phyloP scores from a whole-genome alignment of 768 basidiomycete species.

The Collybiopsis confluens region DNA sequence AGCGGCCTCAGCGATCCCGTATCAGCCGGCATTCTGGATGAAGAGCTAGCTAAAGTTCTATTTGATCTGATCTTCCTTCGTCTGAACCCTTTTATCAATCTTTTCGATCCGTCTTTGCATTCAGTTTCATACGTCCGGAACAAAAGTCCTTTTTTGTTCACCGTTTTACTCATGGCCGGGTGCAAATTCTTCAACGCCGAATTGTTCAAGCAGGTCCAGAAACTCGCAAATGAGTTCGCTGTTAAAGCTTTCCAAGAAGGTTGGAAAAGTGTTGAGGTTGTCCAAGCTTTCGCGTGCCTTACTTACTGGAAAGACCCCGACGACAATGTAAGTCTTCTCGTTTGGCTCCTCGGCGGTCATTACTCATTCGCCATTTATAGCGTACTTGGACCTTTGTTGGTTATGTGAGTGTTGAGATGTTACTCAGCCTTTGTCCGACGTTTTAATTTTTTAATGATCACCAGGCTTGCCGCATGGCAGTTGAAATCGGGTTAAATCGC shows the following conservation, averaged over 20 bases:
- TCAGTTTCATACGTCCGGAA: slow-evolving; percentile 75
- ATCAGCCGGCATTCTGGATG: slow-evolving; percentile 63
- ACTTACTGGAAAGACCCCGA: slow-evolving; percentile 89
- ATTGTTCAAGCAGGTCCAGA: slow-evolving; percentile 62
- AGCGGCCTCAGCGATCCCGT: slow-evolving; percentile 62
- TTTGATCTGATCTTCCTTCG: slow-evolving; percentile 80
- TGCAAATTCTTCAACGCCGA: slow-evolving; percentile 79
- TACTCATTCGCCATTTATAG: slow-evolving; percentile 28
- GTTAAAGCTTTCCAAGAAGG: slow-evolving; percentile 72
- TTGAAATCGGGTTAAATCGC: slow-evolving; percentile 77
- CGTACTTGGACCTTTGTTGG: slow-evolving; percentile 88
- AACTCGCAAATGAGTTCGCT: slow-evolving; percentile 70
- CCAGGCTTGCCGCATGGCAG: slow-evolving; percentile 84
- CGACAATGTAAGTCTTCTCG: slow-evolving; percentile 55
- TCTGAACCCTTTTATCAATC: slow-evolving; percentile 84
- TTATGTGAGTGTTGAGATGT: slow-evolving; percentile 47
- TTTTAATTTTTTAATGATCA: not conserved
- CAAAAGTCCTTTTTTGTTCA: slow-evolving; percentile 80
- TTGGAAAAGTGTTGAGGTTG: slow-evolving; percentile 82
- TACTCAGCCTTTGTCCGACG: not conserved
- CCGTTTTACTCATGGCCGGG: slow-evolving; percentile 77
- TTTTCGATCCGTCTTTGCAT: slow-evolving; percentile 86
- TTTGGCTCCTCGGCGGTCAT: slow-evolving; percentile 13
- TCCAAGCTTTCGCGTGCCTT: slow-evolving; percentile 84
- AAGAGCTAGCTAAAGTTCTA: slow-evolving; percentile 63